phyloP scores from a whole-genome alignment of 495 filamentous ascomycete species.

The Penicillium argentinense region DNA sequence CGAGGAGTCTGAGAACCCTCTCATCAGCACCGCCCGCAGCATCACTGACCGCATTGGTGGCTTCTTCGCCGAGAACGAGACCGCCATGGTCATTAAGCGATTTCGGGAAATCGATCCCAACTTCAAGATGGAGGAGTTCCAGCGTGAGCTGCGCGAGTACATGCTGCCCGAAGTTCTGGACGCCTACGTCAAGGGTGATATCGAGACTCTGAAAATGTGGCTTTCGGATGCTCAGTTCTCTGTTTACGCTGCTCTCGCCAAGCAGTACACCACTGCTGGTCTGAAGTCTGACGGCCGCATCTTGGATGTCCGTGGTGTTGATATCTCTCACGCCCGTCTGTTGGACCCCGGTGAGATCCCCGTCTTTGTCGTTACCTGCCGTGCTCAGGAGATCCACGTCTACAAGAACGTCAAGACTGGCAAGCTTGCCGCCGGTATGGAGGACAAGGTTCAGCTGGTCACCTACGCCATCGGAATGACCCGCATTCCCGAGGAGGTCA shows the following conservation, averaged over 20 bases:
- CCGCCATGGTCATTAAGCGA: constrained; percentile 93
- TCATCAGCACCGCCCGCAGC: constrained; percentile 88
- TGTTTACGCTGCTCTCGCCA: constrained; percentile 89
- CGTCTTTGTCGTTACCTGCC: constrained; percentile 93
- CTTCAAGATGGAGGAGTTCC: constrained; percentile 92
- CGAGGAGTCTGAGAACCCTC: constrained; percentile 93
- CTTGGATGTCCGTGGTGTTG: constrained; percentile 90
- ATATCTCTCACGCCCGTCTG: constrained; percentile 83
- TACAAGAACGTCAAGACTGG: constrained; percentile 88
- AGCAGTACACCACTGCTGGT: constrained; percentile 91
- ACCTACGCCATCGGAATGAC: constrained; percentile 98
- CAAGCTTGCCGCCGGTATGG: constrained; percentile 94
- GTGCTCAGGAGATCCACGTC: constrained; percentile 97
- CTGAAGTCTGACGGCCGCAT: constrained; percentile 93
- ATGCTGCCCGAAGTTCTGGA: constrained; percentile 97
- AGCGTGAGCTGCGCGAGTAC: constrained; percentile 94
- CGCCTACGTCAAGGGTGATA: constrained; percentile 95
- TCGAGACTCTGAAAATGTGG: constrained; percentile 89
- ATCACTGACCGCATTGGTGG: constrained; percentile 91
- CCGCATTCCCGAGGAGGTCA: constrained; percentile 88
- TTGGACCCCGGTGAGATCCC: constrained; percentile 97
- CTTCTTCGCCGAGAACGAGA: constrained; percentile 98
- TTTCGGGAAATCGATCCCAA: constrained; percentile 94
- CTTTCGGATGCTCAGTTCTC: constrained; percentile 91
- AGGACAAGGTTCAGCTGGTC: constrained; percentile 96